Base-by-base conservation (phyloP, 2,329 filamentous ascomycete genomes). In the Diaporthe sp. region DNA sequence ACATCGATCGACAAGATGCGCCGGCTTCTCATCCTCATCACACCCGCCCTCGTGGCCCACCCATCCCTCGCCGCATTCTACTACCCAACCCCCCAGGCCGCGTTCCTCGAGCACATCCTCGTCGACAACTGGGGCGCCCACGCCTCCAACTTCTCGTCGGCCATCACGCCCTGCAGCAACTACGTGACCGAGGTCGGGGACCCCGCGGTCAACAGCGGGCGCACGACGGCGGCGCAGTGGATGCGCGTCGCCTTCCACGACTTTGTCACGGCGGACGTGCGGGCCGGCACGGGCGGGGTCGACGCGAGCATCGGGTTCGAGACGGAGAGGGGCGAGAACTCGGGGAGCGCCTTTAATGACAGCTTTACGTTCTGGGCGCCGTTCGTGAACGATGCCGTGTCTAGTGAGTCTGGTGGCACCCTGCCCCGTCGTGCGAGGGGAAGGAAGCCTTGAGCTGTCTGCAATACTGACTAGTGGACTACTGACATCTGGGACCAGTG, bases 291-390 rank as follows among this genome's bases (percentile, higher is more conserved):
- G 2, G 81, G 81, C 10, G 81, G 81, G 2, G 13, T 82, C n/a
- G 81, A 82, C 53, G 81, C 81, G 3, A 81, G 79, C 61, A 81
- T 81, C 53, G 79, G 80, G 12, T 82, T 81, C 71, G 81, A 82
- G 80, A 81, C 80, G 2, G 71, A 20, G 22, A 78, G 80, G 28
- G 79, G 71, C 5, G 80, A 81, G 74, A 82, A 82, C 63, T 78
- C 76, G 57, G 80, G 81, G 15, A 75, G 74, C 25, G 81, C 80
- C 7, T 82, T 82, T 44, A 81, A 82, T 25, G 79, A 81, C 60
- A 82, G 79, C 68, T 81, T 80, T 47, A 80, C 77, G 22, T 81
- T 81, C 67, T 80, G 72, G 72, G 51, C 58, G 5, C 80, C 81
- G 10, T 82, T 80, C 39, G 80, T 81, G 22, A 81, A 80, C 42